Evolutionary conservation across 2,329 filamentous ascomycete genomes (phyloP), one percentile per base, ranked within the genome.

Genomic region (Rhynchosporium secalis): DNA sequence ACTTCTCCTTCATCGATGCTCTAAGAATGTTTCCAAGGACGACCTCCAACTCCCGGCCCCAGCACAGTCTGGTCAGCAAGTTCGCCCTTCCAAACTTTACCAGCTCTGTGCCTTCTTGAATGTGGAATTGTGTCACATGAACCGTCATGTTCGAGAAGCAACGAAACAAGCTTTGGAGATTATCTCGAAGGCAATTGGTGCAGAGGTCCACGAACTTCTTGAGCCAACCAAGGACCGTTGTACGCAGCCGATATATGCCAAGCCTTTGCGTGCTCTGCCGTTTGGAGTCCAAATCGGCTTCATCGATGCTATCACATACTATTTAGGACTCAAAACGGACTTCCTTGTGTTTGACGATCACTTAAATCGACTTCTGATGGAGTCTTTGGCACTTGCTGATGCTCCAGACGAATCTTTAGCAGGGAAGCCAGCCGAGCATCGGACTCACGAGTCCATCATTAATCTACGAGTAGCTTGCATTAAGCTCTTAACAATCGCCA

Each of bases 231-330:
- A 95, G 76, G 93, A 98, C 63, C 85, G 92, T 38, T 83, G 98
- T 41, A 80, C 98, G n/a, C 83, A 88, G 63, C 92, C 93, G 0
- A 97, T 99, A 54, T 99, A 95, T 78, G 91, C 91, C 68, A 99
- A 99, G 75, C 95, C 95, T 13, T 78, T 99, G 26, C 86, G 95
- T 65, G 96, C 95, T 0, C 79, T 99, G 65, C 95, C 95, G 0
- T 99, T 99, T 73, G 84, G 91, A 4, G 94, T 92, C 2, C 96
- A 99, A 77, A 99, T 99, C 69, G 96, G 95, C 3, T 98, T 96
- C 73, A 97, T 99, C 69, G 96, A 99, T 74, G 95, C 95, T 0
- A 92, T 99, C 73, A 96, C 92, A 0, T 99, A 96, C 76, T 96
- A 96, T 73, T 85, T 99, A 78, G 88, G 89, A 61, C 81, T 99